Evolutionary conservation across 352 stramenopile genomes (phyloP).

Genomic region (Aphanomyces stellatus): DNA sequence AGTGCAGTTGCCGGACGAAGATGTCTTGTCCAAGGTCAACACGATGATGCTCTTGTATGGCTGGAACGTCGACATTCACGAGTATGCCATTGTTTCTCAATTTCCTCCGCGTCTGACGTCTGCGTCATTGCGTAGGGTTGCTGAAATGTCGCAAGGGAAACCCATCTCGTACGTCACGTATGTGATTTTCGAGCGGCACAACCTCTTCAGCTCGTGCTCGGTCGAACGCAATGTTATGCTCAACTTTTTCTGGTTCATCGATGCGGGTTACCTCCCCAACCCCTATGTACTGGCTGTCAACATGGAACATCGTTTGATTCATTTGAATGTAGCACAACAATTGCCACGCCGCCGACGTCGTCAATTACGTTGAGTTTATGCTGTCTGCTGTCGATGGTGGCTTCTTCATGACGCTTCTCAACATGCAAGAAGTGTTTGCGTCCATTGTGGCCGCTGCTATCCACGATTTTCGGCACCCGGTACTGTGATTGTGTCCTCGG

Average conservation of each 20-base stretch:
- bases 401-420: conserved; percentile 72
- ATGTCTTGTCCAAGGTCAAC: conserved; percentile 53
- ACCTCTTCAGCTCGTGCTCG: conserved; percentile 61
- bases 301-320: neutral
- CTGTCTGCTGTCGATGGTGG: conserved; percentile 73
- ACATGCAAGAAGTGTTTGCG: conserved; percentile 71
- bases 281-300: conserved; percentile 53
- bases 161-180: conserved; percentile 78
- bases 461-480: conserved; percentile 72
- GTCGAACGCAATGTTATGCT: conserved; percentile 68
- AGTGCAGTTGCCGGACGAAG: conserved; percentile 41
- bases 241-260: conserved; percentile 73
- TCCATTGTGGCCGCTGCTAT: conserved; percentile 72
- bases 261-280: conserved; percentile 73
- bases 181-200: conserved; percentile 76
- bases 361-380: conserved; percentile 73
- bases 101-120: neutral
- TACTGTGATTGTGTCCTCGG: neutral
- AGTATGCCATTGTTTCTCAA: conserved; percentile 27
- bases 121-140: conserved; percentile 28
- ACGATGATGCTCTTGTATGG: conserved; percentile 64
- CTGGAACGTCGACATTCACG: conserved; percentile 65
- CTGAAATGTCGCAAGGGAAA: conserved; percentile 50
- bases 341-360: conserved; percentile 65
- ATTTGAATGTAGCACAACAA: conserved; percentile 55